Base-by-base conservation (phyloP, 805 yeast species). In the Komagataella mondaviorum region DNA sequence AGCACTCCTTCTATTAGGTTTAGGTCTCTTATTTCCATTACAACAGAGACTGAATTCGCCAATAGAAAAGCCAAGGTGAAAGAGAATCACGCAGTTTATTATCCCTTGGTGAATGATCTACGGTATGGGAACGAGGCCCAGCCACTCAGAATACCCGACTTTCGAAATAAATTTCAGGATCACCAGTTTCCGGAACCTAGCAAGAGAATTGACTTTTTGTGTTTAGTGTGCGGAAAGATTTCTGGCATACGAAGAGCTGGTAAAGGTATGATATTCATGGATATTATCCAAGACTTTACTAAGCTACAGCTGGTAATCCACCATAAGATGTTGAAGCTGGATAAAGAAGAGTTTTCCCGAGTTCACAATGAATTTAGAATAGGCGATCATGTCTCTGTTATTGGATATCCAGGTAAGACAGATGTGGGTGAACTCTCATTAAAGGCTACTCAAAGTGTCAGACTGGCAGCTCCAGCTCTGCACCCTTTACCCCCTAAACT, bases 401-500 rank as follows among this genome's bases (percentile, higher is more conserved):
- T 65, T 3, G 99, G 99, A 0, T 61, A 57, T 22, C 89, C 96
- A 0, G 87, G 91, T 23, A 63, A 76, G 2, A 87, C 97, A 0
- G 80, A 82, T 51, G 78, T 80, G 3, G 93, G 91, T 0, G 96
- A 90, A 56, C 67, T 89, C 6, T 83, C 96, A 1, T 60, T 91
- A 50, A 79, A 85, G 55, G 72, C 82, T 10, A 64, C 67, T 0
- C 53, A 61, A n/a, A 73, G 80, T 1, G 62, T 86, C 1, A 54
- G 49, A 23, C 63, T 88, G 10, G 72, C 85, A 6, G 64, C 90
- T 0, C 91, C 96, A 0, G 75, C 90, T 17, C 70, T 88, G 51
- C 77, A 75, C 52, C 83, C 85, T 1, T 60, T 83, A 7, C 96
- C 96, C 0, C 83, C 84, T 6, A 72, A 72, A 45, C 67, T 85